Evolutionary conservation across 257 asterid species (phyloP).

Genomic region (Nicotiana paniculata): DNA sequence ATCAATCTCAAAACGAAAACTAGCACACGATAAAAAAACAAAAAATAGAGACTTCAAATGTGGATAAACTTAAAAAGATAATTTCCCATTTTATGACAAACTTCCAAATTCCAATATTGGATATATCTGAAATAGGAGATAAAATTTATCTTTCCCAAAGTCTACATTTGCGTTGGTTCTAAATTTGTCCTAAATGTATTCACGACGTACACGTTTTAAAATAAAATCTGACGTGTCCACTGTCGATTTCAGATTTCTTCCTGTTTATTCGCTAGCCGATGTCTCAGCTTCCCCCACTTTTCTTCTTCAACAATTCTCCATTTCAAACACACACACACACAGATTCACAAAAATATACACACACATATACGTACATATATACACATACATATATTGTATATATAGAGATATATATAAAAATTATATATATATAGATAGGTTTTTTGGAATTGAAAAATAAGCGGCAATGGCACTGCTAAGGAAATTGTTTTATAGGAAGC

Average conservation of each 20-base stretch:
- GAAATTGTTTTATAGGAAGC: slow-evolving; percentile 81
- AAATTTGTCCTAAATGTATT: not conserved
- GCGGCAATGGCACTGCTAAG: slow-evolving; percentile 48
- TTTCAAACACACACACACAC: not conserved
- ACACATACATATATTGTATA: not conserved
- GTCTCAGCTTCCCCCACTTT: not conserved
- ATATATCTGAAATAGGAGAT: not conserved
- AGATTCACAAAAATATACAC: not conserved
- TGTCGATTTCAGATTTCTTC: not conserved
- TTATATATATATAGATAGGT: not conserved
- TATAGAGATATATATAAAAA: too few species aligned
- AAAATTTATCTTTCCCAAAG: not conserved
- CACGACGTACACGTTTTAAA: not conserved
- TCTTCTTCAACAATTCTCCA: not conserved
- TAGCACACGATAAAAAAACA: too few species aligned
- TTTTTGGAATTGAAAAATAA: not conserved
- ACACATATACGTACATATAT: not conserved
- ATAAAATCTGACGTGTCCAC: not conserved
- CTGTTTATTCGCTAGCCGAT: not conserved
- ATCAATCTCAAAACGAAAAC: too few species aligned
- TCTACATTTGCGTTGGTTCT: not conserved
- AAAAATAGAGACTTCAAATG: too few species aligned
- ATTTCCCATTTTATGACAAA: too few species aligned
- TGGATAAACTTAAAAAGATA: too few species aligned
- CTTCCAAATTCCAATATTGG: not conserved